Conservation (phyloP, 345 rosid genomes). For the Moricandia arvensis region DNA sequence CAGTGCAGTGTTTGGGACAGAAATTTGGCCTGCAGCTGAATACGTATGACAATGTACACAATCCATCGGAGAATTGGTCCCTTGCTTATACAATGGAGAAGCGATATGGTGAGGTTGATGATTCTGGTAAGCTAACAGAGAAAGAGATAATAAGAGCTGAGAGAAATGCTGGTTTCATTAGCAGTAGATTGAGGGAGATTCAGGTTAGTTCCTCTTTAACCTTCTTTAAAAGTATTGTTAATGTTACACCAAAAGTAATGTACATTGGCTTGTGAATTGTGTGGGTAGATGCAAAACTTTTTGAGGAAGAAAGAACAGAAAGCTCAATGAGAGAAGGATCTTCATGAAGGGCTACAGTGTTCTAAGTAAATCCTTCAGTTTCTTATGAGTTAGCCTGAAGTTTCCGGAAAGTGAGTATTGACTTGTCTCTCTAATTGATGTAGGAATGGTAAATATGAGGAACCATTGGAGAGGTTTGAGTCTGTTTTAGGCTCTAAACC, state of each 20-base stretch:
- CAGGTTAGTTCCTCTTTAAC: conserved; percentile 51
- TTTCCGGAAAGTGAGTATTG: neutral
- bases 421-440: neutral
- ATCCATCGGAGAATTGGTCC: conserved; percentile 90
- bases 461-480: conserved; percentile 84
- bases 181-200: conserved; percentile 77
- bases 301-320: conserved; percentile 75
- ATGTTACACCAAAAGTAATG: conserved; percentile 9
- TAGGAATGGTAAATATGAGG: conserved; percentile 81
- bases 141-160: conserved; percentile 93
- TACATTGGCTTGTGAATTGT: conserved; percentile 6
- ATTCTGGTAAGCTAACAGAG: conserved; percentile 68
- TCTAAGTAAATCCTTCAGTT: conserved; percentile 49
- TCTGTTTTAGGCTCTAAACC: conserved; percentile 91
- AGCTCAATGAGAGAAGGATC: conserved; percentile 62
- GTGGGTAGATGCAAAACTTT: conserved; percentile 73
- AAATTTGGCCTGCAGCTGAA: conserved; percentile 99
- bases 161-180: conserved; percentile 83
- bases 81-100: conserved; percentile 82
- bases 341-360: conserved; percentile 73
- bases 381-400: neutral
- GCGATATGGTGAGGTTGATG: conserved; percentile 68
- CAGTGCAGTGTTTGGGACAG: conserved; percentile 99
- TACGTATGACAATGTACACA: conserved; percentile 95
- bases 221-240: neutral